Evolutionary conservation across 2,329 filamentous ascomycete species (phyloP).

Genomic region (Amauroascus verrucosus): DNA sequence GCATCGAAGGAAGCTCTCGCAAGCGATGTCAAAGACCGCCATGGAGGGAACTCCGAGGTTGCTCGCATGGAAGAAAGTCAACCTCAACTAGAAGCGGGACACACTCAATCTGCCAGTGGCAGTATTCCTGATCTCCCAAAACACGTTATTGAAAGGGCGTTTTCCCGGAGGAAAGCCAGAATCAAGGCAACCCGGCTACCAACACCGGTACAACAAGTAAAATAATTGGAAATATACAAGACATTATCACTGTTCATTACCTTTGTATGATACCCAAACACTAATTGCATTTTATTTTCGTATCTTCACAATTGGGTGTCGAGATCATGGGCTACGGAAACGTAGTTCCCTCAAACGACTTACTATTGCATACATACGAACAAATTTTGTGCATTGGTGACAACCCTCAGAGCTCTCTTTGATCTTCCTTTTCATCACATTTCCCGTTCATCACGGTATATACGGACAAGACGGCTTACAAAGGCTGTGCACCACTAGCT

Average conservation of each 20-base stretch:
- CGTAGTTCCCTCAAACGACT: no score
- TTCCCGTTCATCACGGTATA: background rate
- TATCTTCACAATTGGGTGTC: no score
- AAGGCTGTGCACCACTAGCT: background rate
- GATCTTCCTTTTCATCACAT: constrained; percentile 9
- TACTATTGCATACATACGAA: no score
- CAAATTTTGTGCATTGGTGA: background rate
- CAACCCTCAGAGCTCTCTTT: constrained; percentile 17
- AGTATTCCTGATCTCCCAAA: constrained; percentile 36
- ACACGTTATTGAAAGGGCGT: constrained; percentile 34
- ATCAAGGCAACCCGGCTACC: constrained; percentile 3
- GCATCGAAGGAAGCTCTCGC: background rate
- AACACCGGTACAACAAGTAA: background rate
- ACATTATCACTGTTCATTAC: background rate
- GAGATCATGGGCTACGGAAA: no score
- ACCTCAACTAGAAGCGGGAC: constrained; percentile 12
- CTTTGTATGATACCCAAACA: background rate
- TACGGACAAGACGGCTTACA: background rate
- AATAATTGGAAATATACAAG: background rate
- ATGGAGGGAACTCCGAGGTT: background rate
- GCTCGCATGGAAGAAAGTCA: background rate
- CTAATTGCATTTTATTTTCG: no score
- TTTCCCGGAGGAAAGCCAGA: constrained; percentile 28
- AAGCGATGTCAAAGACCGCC: background rate
- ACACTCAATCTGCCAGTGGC: constrained; percentile 22